A percentile compares a stretch with the other conserved stretches of the same genome.
These are phyloP conservation scores for Sordariomycetes sp. DNA, from an alignment of 2,329 filamentous ascomycete genomes.

Conservation along the genomic window DNA sequence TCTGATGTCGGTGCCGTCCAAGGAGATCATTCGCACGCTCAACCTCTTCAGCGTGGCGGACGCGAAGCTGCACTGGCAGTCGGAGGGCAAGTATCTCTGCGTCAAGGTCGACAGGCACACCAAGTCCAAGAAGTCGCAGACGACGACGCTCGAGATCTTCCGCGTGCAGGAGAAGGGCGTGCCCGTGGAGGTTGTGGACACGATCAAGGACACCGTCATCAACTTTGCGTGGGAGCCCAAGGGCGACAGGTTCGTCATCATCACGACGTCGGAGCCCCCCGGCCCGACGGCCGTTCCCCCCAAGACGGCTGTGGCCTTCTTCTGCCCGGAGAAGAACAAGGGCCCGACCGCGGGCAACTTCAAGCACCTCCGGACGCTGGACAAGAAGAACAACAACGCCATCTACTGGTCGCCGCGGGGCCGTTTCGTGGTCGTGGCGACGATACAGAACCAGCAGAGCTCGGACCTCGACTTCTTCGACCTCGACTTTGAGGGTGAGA, in stretches of 20 bases:
- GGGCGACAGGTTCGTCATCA: constrained; percentile 92
- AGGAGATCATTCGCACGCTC: constrained; percentile 84
- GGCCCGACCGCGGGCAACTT: constrained; percentile 74
- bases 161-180: constrained; percentile 94
- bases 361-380: constrained; percentile 85
- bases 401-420: constrained; percentile 98
- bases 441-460: constrained; percentile 82
- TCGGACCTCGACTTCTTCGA: constrained; percentile 98
- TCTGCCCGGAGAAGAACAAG: constrained; percentile 92
- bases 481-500: constrained; percentile 95
- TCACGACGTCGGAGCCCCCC: constrained; percentile 78
- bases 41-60: constrained; percentile 98
- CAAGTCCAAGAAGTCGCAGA: constrained; percentile 96
- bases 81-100: constrained; percentile 82
- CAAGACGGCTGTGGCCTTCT: constrained; percentile 93
- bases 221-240: constrained; percentile 99
- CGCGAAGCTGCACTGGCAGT: constrained; percentile 98
- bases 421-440: constrained; percentile 87
- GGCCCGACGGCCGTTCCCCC: constrained; percentile 70
- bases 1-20: constrained; percentile 90
- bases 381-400: constrained; percentile 99
- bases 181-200: constrained; percentile 93
- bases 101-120: constrained; percentile 98
- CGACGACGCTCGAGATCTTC: constrained; percentile 97
- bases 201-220: constrained; percentile 95